These are phyloP conservation scores for Stagonosporopsis rhizophila DNA, from an alignment of 2,329 filamentous ascomycete species.

Conservation along the genomic window DNA sequence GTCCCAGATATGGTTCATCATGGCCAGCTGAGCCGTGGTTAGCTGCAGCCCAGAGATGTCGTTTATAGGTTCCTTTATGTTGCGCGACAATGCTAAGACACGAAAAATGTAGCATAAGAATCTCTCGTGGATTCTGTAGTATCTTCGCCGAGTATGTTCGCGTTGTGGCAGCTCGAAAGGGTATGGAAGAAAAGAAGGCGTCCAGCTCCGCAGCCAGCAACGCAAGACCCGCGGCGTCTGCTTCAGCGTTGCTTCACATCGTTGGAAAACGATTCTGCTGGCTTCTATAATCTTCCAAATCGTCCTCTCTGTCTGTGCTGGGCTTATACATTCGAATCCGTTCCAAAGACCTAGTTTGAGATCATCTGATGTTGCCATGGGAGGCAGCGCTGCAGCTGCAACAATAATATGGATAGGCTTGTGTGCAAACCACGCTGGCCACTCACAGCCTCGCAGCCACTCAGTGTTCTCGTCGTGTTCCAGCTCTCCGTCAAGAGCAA, in stretches of 20 bases:
- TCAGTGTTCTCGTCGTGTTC: slow-evolving; percentile 17
- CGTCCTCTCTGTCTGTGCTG: slow-evolving; percentile 6
- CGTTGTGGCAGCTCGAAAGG: slow-evolving; percentile 14
- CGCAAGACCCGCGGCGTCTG: slow-evolving; percentile 9
- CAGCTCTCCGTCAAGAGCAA: slow-evolving; percentile 15
- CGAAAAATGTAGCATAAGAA: slow-evolving; percentile 17
- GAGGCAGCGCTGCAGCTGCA: slow-evolving; percentile 5
- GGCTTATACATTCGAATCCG: slow-evolving; percentile 7
- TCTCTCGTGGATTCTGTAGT: slow-evolving; percentile 12
- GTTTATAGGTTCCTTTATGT: slow-evolving; percentile 13
- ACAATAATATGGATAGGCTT: slow-evolving; percentile 18
- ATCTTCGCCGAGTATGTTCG: slow-evolving; percentile 13
- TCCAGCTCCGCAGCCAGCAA: slow-evolving; percentile 19
- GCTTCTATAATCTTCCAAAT: slow-evolving; percentile 20
- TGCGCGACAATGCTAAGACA: slow-evolving; percentile 12
- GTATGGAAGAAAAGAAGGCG: slow-evolving; percentile 15
- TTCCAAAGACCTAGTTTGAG: slow-evolving; percentile 11
- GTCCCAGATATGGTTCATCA: slow-evolving; percentile 17
- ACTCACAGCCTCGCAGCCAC: slow-evolving; percentile 15
- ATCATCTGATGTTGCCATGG: slow-evolving; percentile 4
- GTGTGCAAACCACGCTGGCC: slow-evolving; percentile 14
- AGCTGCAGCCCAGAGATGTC: slow-evolving; percentile 13
- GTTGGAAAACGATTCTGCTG: slow-evolving; percentile 13
- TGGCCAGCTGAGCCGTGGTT: slow-evolving; percentile 12
- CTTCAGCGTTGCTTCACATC: slow-evolving; percentile 13